Conservation (phyloP, 495 filamentous ascomycete species). For the Penicillium salamii region DNA sequence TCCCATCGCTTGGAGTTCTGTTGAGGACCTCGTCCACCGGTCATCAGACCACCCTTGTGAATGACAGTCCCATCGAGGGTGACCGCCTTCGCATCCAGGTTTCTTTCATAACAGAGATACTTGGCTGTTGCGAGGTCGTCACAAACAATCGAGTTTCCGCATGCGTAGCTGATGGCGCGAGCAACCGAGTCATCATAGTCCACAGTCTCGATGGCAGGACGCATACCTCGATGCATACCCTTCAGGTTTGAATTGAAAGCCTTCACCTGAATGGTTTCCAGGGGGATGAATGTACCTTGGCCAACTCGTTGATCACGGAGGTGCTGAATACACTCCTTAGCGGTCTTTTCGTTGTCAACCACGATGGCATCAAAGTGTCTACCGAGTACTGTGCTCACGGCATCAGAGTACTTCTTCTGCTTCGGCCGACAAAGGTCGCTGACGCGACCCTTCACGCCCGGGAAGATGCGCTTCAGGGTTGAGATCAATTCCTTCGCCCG, state of each 20-base stretch:
- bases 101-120: slow-evolving; percentile 80
- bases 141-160: slow-evolving; percentile 93
- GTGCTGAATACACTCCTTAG: slow-evolving; percentile 90
- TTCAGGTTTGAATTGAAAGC: slow-evolving; percentile 85
- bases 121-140: slow-evolving; percentile 83
- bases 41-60: slow-evolving; percentile 97
- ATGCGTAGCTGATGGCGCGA: slow-evolving; percentile 90
- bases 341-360: slow-evolving; percentile 94
- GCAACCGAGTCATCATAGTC: slow-evolving; percentile 86
- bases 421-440: slow-evolving; percentile 93
- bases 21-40: slow-evolving; percentile 78
- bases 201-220: slow-evolving; percentile 92
- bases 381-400: slow-evolving; percentile 87
- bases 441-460: slow-evolving; percentile 85
- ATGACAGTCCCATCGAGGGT: slow-evolving; percentile 90
- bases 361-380: slow-evolving; percentile 91
- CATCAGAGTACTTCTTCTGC: slow-evolving; percentile 92
- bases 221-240: slow-evolving; percentile 77
- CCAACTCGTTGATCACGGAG: slow-evolving; percentile 83
- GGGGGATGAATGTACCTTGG: slow-evolving; percentile 86
- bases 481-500: slow-evolving; percentile 74
- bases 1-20: slow-evolving; percentile 81
- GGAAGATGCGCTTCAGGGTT: slow-evolving; percentile 85
- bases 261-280: slow-evolving; percentile 95
- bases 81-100: slow-evolving; percentile 89